phyloP scores from a whole-genome alignment of 2,329 filamentous ascomycete species.

The Microascus cirrosus region DNA sequence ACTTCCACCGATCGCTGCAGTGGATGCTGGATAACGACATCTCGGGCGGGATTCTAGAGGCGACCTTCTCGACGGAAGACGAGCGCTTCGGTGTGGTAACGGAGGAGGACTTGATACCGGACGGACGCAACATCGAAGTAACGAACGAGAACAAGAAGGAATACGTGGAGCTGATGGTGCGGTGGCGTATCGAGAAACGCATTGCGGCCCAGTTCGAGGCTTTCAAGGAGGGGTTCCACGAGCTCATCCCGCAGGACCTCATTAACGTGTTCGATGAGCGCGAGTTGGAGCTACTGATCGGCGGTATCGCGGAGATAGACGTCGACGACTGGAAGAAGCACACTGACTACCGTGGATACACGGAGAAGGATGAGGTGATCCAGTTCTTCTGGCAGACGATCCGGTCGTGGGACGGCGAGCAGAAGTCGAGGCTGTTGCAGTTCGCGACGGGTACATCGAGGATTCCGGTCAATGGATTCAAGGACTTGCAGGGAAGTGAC shows the following conservation, averaged over 20 bases:
- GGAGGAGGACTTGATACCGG: constrained; percentile 86
- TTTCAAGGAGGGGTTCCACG: constrained; percentile 94
- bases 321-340: constrained; percentile 99
- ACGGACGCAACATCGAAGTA: constrained; percentile 84
- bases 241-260: constrained; percentile 89
- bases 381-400: constrained; percentile 99
- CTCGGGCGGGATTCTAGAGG: constrained; percentile 77
- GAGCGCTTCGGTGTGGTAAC: constrained; percentile 92
- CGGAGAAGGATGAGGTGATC: constrained; percentile 92
- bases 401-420: constrained; percentile 92
- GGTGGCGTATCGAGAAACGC: constrained; percentile 98
- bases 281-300: constrained; percentile 90
- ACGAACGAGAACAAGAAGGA: constrained; percentile 99
- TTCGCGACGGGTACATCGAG: constrained; percentile 96
- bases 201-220: constrained; percentile 98
- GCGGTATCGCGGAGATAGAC: constrained; percentile 98
- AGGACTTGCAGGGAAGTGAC: constrained; percentile 94
- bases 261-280: constrained; percentile 99
- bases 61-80: constrained; percentile 95
- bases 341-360: constrained; percentile 97
- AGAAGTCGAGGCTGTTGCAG: constrained; percentile 91
- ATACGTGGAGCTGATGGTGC: constrained; percentile 96
- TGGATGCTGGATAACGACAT: constrained; percentile 99
- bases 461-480: constrained; percentile 98
- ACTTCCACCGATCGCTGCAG: constrained; percentile 90